These are phyloP conservation scores for Paramecium octaurelia DNA, from an alignment of 73 alveolate species.

Conservation along the genomic window DNA sequence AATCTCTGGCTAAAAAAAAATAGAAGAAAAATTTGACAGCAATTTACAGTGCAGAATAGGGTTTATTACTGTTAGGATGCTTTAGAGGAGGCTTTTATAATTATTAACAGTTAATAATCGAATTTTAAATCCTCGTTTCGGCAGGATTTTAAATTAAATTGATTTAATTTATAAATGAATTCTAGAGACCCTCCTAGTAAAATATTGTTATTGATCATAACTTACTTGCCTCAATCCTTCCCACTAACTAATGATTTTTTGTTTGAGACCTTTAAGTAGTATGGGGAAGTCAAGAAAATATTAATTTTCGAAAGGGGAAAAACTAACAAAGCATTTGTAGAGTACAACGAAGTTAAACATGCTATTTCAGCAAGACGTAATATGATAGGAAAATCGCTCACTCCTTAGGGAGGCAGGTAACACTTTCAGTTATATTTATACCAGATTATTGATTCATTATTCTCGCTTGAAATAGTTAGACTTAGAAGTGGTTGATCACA, in stretches of 20 bases:
- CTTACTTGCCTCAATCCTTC: neutral
- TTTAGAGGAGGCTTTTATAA: neutral
- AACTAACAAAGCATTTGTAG: constrained; percentile 39
- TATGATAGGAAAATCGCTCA: constrained; percentile 29
- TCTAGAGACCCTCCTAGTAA: constrained; percentile 46
- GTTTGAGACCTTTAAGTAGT: neutral
- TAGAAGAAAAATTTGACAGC: neutral
- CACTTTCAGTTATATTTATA: constrained; percentile 5
- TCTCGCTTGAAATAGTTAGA: constrained; percentile 6
- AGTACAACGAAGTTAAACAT: constrained; percentile 5
- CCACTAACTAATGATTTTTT: constrained; percentile 37
- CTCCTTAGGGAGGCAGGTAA: constrained; percentile 6
- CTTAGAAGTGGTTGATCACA: constrained; percentile 28
- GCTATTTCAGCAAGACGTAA: constrained; percentile 1
- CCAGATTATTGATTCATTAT: constrained; percentile 12
- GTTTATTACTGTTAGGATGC: neutral
- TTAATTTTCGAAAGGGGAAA: constrained; percentile 47
- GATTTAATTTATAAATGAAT: constrained; percentile 6
- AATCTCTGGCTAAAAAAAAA: neutral
- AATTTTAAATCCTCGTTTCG: neutral
- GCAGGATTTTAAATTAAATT: neutral
- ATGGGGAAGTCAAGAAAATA: constrained; percentile 21
- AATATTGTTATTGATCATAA: constrained; percentile 19
- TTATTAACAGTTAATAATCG: neutral
- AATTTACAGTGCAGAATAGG: neutral